phyloP scores from a whole-genome alignment of 139 green algal species.

The Chlamydomonas sp. region DNA sequence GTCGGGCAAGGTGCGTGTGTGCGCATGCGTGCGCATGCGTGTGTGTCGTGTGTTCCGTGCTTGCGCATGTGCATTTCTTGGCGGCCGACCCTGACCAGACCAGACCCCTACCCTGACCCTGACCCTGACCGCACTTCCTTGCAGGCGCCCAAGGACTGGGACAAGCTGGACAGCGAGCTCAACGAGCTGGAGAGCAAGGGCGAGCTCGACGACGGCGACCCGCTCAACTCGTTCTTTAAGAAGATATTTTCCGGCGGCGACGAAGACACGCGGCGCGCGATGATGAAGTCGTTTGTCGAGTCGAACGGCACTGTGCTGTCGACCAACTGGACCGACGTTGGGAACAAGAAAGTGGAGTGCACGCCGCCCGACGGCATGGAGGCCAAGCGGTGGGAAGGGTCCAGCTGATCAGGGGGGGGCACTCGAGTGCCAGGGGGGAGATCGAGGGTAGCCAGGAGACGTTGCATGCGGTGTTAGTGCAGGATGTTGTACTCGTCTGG shows the following conservation, averaged over 20 bases:
- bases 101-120: too few relatives aligned
- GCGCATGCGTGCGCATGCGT: too few relatives aligned
- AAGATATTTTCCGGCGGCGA: constrained; percentile 50
- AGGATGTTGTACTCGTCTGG: too few relatives aligned
- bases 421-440: too few relatives aligned
- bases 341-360: constrained; percentile 56
- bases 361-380: constrained; percentile 62
- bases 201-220: constrained; percentile 50
- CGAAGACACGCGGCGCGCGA: constrained; percentile 66
- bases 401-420: too few relatives aligned
- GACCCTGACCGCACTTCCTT: too few relatives aligned
- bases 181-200: constrained; percentile 51
- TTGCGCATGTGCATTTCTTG: too few relatives aligned
- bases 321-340: constrained; percentile 96
- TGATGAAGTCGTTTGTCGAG: constrained; percentile 93
- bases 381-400: constrained; percentile 56
- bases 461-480: too few relatives aligned
- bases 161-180: constrained; percentile 59
- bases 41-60: too few relatives aligned
- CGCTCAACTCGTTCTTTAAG: constrained; percentile 52
- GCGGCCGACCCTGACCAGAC: too few relatives aligned
- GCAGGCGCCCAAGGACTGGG: constrained; percentile 62
- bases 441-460: too few relatives aligned
- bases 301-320: constrained; percentile 85
- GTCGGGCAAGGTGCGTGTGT: too few relatives aligned